These are phyloP conservation scores for Ramaria sp. DNA, from an alignment of 768 basidiomycete species.

Conservation along the genomic window DNA sequence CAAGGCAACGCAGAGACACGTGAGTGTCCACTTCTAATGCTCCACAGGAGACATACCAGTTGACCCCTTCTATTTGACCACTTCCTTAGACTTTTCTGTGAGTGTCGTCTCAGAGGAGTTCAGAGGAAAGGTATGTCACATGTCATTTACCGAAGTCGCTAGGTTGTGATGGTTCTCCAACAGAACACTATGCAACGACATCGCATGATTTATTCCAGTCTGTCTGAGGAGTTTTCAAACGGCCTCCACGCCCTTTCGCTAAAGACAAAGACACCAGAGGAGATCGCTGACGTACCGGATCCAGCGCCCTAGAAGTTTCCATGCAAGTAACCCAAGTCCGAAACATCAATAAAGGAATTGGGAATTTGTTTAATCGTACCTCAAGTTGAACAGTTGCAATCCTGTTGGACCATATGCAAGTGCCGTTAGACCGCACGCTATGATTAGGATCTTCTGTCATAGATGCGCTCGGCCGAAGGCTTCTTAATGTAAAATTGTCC, in stretches of 20 bases:
- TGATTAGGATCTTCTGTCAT: too few relatives aligned
- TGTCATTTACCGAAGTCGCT: not conserved
- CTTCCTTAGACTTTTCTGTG: slow-evolving; percentile 57
- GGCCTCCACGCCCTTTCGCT: slow-evolving; percentile 73
- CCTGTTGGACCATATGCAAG: too few relatives aligned
- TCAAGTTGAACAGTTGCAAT: too few relatives aligned
- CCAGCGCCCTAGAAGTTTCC: not conserved
- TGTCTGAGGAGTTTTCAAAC: slow-evolving; percentile 53
- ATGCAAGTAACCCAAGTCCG: not conserved
- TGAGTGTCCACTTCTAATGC: slow-evolving; percentile 36
- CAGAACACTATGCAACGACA: slow-evolving; percentile 75
- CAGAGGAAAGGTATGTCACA: slow-evolving; percentile 50
- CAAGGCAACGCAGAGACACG: slow-evolving; percentile 71
- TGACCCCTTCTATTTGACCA: slow-evolving; percentile 13
- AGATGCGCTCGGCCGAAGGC: too few relatives aligned
- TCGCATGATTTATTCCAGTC: slow-evolving; percentile 61
- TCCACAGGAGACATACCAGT: slow-evolving; percentile 11
- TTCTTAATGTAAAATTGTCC: too few relatives aligned
- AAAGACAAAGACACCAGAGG: slow-evolving; percentile 59
- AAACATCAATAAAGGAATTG: too few relatives aligned
- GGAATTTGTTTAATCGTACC: too few relatives aligned
- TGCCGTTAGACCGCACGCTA: too few relatives aligned
- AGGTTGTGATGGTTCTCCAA: not conserved
- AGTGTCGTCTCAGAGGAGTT: slow-evolving; percentile 64
- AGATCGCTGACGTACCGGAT: slow-evolving; percentile 15